These are phyloP conservation scores for Rhodotorula sp. DNA, from an alignment of 1,284 basidiomycete species.

Conservation along the genomic window DNA sequence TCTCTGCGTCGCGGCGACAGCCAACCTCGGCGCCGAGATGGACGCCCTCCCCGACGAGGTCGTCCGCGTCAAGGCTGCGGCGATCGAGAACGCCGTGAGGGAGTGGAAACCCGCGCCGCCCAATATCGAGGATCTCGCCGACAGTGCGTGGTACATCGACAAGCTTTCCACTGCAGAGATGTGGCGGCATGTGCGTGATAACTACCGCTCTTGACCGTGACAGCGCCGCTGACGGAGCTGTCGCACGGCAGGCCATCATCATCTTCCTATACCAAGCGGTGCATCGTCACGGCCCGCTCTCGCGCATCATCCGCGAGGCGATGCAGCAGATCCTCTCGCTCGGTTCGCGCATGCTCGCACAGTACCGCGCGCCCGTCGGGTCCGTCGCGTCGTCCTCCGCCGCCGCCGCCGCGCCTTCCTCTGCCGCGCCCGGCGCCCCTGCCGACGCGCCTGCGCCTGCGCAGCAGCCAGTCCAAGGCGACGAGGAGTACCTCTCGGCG, in stretches of 20 bases:
- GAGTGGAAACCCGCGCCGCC: conserved; percentile 26
- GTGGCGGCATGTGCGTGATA: conserved; percentile 38
- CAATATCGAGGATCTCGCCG: conserved; percentile 9
- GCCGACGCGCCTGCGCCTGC: background rate
- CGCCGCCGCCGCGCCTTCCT: background rate
- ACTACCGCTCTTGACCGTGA: too few relatives aligned
- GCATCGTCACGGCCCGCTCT: conserved; percentile 26
- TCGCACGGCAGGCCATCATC: conserved; percentile 27
- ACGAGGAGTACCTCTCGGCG: conserved; percentile 24
- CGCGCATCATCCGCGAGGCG: conserved; percentile 14
- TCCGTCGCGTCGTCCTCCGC: background rate
- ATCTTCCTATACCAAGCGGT: conserved; percentile 39
- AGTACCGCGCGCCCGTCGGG: conserved; percentile 9
- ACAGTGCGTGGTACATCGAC: conserved; percentile 23
- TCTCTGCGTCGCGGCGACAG: conserved; percentile 34
- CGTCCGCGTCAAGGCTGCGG: conserved; percentile 15
- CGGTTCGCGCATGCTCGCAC: conserved; percentile 20
- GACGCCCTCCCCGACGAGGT: conserved; percentile 24
- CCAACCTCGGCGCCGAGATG: conserved; percentile 31
- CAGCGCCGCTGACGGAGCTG: too few relatives aligned
- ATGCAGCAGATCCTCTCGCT: conserved; percentile 34
- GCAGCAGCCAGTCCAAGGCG: background rate
- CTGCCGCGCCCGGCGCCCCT: background rate
- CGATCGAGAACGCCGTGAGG: conserved; percentile 34
- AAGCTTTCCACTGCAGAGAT: conserved; percentile 31